Evolutionary conservation across 331 rosid genomes (phyloP), one percentile per base, ranked within the genome.

Genomic region (Quercus tomentella): DNA sequence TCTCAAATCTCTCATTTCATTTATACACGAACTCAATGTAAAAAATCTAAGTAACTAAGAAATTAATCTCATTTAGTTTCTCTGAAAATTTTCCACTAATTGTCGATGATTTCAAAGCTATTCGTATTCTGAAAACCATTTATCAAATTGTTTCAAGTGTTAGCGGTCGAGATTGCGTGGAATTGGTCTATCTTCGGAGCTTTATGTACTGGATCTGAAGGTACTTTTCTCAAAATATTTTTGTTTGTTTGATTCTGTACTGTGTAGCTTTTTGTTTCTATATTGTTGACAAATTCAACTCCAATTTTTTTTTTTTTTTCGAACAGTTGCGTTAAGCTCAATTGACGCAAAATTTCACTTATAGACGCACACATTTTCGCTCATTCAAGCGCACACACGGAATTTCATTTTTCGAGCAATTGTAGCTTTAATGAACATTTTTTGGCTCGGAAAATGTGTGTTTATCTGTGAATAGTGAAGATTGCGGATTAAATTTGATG

Each of bases 131-230:
- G 45, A 20, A 20, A 30, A 33, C 26, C 22, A 31, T 41, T 23
- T 33, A 26, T 72, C 41, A 67, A 70, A 61, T 66, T 71, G 67
- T 33, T 80, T 33, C 43, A 37, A 73, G 76, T 78, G 26, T 22
- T 58, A 74, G 78, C 62, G 31, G 62, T 22, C 51, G 6, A 8
- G 6, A 31, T 67, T 70, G 37, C 23, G 21, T 43, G 37, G 71
- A 58, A 43, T 30, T 56, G 58, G 21, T 57, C 25, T 16, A n/a
- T 58, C 7, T 35, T 35, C 28, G 49, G 68, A 7, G 20, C 66
- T 78, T 23, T 37, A 28, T 51, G 54, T 77, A 14, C 82, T 49
- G 73, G 84, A 84, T 80, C 84, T 84, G 54, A 72, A 56, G 79
- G 84, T 84, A 62, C 7, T 7, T 37, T 7, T 37, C 62, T 18